Conservation (phyloP, 75 land plant species). For the Pseudotsuga menziesii region DNA sequence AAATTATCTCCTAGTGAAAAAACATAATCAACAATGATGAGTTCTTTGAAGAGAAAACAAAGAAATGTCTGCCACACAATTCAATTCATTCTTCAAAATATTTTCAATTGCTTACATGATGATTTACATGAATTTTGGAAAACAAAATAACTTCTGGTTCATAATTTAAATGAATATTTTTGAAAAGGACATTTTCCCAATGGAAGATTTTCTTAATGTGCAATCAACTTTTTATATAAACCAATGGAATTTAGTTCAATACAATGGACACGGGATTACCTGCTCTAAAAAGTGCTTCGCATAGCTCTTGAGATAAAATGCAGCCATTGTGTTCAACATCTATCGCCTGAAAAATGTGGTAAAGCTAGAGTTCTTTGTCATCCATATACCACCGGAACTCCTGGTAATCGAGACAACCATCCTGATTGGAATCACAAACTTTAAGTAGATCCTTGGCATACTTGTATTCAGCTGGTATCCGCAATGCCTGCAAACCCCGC, state of each 20-base stretch:
- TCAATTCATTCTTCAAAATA: neutral
- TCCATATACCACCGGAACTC: constrained; percentile 84
- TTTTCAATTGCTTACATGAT: neutral
- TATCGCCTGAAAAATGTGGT: constrained; percentile 70
- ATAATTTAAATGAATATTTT: neutral
- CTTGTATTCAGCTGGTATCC: constrained; percentile 75
- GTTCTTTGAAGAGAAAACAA: neutral
- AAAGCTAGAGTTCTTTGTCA: constrained; percentile 85
- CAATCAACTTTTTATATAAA: too few species aligned
- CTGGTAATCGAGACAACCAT: constrained; percentile 71
- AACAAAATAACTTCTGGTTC: neutral
- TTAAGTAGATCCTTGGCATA: constrained; percentile 74
- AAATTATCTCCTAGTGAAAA: too few species aligned
- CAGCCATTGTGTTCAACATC: constrained; percentile 89
- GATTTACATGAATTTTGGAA: neutral
- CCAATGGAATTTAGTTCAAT: too few species aligned
- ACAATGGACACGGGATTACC: constrained; percentile 31
- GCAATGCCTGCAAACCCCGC: constrained; percentile 51
- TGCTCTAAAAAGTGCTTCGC: constrained; percentile 67
- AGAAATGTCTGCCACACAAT: neutral
- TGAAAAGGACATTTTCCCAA: too few species aligned
- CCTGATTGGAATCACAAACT: constrained; percentile 81
- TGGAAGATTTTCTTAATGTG: too few species aligned
- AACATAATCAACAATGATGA: neutral
- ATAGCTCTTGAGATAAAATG: constrained; percentile 84